Percentiles rank a stretch among this genome's conserved stretches.
Evolutionary conservation across 441 rosid species (phyloP).

Genomic region (Corymbia citriodora): DNA sequence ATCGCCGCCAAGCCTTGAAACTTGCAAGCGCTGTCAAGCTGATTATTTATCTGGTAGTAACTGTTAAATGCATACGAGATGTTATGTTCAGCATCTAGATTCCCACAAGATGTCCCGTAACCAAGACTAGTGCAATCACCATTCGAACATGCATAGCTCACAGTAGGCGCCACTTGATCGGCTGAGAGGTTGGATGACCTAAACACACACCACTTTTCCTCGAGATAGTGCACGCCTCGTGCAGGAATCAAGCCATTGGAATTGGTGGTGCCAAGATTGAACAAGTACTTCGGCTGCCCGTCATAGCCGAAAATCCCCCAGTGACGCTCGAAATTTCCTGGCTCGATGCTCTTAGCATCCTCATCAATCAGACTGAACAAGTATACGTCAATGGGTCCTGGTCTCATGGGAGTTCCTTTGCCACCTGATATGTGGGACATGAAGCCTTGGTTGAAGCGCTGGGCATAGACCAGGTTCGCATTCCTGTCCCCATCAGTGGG

Average conservation of each 20-base stretch:
- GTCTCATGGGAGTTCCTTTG: conserved; percentile 83
- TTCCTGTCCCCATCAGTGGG: conserved; percentile 88
- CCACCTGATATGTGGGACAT: conserved; percentile 76
- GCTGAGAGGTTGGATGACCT: conserved; percentile 55
- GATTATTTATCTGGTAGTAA: conserved; percentile 80
- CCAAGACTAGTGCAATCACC: conserved; percentile 92
- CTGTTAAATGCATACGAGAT: conserved; percentile 88
- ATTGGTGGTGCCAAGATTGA: conserved; percentile 82
- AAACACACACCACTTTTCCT: conserved; percentile 81
- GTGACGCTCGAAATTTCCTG: conserved; percentile 94
- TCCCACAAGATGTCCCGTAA: conserved; percentile 73
- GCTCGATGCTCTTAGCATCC: conserved; percentile 83
- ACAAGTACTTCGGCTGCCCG: conserved; percentile 61
- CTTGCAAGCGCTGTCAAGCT: conserved; percentile 67
- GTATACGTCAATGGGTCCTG: conserved; percentile 78
- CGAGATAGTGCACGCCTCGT: conserved; percentile 41
- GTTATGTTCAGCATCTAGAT: conserved; percentile 48
- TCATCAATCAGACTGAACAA: conserved; percentile 89
- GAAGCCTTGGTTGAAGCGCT: conserved; percentile 89
- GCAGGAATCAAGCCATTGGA: conserved; percentile 53
- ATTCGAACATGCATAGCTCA: conserved; percentile 75
- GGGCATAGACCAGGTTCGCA: conserved; percentile 68
- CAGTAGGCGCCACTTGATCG: conserved; percentile 58
- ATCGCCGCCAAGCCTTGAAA: conserved; percentile 57
- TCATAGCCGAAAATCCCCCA: conserved; percentile 89